These are phyloP conservation scores for Cytospora paraplurivora DNA, from an alignment of 2,329 filamentous ascomycete species.

Conservation along the genomic window DNA sequence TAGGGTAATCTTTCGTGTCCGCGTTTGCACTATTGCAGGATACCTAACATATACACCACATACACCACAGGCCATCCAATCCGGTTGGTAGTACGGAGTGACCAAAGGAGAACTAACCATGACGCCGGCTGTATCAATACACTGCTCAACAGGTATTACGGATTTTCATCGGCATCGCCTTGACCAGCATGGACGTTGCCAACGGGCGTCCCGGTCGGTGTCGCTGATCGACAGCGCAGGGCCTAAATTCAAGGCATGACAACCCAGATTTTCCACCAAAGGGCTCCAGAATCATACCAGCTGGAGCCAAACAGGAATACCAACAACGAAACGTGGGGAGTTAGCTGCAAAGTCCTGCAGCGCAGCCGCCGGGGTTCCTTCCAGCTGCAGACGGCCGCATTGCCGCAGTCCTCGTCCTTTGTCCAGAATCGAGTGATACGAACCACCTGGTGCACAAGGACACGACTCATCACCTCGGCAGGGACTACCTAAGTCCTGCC, in stretches of 20 bases:
- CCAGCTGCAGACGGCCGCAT: conserved; percentile 9
- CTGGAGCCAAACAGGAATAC: not conserved
- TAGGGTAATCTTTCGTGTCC: too few relatives aligned
- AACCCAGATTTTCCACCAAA: not conserved
- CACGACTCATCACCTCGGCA: conserved; percentile 14
- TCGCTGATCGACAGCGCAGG: conserved; percentile 2
- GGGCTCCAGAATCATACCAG: not conserved
- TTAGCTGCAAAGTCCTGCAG: conserved; percentile 17
- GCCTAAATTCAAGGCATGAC: not conserved
- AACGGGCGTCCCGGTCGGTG: conserved; percentile 4
- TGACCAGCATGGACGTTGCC: not conserved
- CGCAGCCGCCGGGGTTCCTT: conserved; percentile 17
- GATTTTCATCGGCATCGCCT: conserved; percentile 17
- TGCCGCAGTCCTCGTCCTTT: conserved; percentile 8
- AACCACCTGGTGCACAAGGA: conserved; percentile 22
- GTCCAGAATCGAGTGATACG: conserved; percentile 7
- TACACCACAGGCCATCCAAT: too few relatives aligned
- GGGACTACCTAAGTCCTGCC: not conserved
- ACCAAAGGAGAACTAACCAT: not conserved
- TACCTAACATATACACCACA: too few relatives aligned
- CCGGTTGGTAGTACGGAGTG: not conserved
- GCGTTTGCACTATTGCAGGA: too few relatives aligned
- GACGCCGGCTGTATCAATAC: conserved; percentile 1
- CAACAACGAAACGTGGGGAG: conserved; percentile 14
- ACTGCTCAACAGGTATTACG: conserved; percentile 10